Evolutionary conservation across 2,329 filamentous ascomycete species (phyloP), one percentile per base, ranked within the genome.

Genomic region (Cytospora schulzeri): DNA sequence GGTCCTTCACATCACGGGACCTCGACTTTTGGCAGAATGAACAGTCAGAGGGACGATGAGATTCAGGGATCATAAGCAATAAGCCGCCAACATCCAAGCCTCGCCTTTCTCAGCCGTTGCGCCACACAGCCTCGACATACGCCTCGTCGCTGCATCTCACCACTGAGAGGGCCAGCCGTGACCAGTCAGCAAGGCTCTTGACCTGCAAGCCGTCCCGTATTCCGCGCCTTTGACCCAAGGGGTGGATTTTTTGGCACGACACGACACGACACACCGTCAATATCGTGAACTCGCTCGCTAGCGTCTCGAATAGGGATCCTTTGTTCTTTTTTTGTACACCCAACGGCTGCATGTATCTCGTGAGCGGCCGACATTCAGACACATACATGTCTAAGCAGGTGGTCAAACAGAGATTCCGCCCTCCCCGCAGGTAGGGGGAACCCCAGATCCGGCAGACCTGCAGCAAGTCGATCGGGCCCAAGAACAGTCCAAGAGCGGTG

Each of bases 201-300:
- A n/a, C n/a, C 52, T 19, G 38, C 11, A 14, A 8, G 15, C 51
- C 31, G 17, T 56, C 41, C 59, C 29, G 29, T 14, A 17, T 56
- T 31, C 29, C 48, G 52, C 51, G 4, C 51, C 19, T 28, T 14
- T 51, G 22, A n/a, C 38, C 28, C 45, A 24, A 50, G n/a, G n/a
- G 52, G 31, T 31, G 38, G 38, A n/a, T n/a, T n/a, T 62, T 38
- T 51, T 56, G 52, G 55, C 24, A 48, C 45, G 11, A 9, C n/a
- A n/a, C n/a, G 8, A 38, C 14, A 48, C n/a, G n/a, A 19, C 31
- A 57, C 41, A 31, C 53, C 54, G 45, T 55, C 53, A 28, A 61
- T 54, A 61, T 60, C 55, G 45, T 51, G 61, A 12, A 61, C 64
- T 66, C 64, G 64, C 64, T 66, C 64, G 61, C 53, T 58, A 64